These are phyloP conservation scores for Syzygium jambos DNA, from an alignment of 345 rosid species.

Conservation along the genomic window DNA sequence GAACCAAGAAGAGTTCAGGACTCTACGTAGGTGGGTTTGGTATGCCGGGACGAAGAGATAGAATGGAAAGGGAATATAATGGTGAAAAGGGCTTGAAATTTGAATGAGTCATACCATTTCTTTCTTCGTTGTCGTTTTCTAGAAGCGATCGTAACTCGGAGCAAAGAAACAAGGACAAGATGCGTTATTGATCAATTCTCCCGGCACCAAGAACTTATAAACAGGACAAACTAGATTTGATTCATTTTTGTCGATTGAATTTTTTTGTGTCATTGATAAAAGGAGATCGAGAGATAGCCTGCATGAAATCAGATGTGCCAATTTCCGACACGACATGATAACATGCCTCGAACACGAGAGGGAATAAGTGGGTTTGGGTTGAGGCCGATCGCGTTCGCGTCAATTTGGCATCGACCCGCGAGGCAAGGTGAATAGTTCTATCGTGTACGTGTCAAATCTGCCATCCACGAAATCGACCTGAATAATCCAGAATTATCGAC, in stretches of 20 bases:
- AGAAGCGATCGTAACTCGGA: not conserved
- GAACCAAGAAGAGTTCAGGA: no score
- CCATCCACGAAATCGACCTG: rapidly evolving
- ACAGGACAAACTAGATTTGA: not conserved
- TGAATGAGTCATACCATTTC: not conserved
- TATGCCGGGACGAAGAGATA: not conserved
- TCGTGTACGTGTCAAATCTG: not conserved
- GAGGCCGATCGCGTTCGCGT: not conserved
- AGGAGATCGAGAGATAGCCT: not conserved
- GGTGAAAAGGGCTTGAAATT: not conserved
- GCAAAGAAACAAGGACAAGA: not conserved
- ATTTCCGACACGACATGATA: not conserved
- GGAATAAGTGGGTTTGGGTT: not conserved
- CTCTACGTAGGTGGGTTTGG: not conserved
- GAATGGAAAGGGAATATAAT: not conserved
- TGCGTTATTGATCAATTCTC: not conserved
- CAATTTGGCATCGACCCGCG: not conserved
- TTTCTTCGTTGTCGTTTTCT: not conserved
- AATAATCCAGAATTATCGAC: not conserved
- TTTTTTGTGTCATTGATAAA: not conserved
- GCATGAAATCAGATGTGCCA: rapidly evolving
- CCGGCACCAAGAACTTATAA: not conserved
- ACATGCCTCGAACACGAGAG: not conserved
- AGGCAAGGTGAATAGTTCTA: not conserved
- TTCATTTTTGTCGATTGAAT: not conserved